Conservation (phyloP, 331 rosid species). For the Cydonia oblonga region DNA sequence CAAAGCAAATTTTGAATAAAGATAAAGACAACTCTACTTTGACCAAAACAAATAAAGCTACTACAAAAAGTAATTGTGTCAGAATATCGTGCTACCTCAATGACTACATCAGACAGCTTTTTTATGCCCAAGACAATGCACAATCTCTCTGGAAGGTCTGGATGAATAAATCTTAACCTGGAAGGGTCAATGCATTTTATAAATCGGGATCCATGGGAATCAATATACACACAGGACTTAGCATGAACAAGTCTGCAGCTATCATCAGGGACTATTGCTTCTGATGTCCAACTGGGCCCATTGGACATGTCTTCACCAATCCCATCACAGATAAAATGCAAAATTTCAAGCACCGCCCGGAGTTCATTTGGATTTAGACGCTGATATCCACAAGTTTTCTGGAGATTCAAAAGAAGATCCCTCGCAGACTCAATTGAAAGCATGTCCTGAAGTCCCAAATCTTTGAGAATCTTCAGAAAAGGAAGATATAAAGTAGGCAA, state of each 20-base stretch:
- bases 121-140: constrained; percentile 59
- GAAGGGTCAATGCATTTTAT: constrained; percentile 74
- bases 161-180: constrained; percentile 78
- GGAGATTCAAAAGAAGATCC: constrained; percentile 76
- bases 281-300: constrained; percentile 45
- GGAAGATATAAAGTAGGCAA: constrained; percentile 81
- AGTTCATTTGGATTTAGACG: constrained; percentile 94
- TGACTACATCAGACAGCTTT: constrained; percentile 71
- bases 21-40: constrained; percentile 3
- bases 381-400: constrained; percentile 83
- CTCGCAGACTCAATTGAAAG: constrained; percentile 71
- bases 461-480: constrained; percentile 70
- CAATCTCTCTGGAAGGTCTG: constrained; percentile 78
- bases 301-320: constrained; percentile 29
- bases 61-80: neutral
- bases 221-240: constrained; percentile 66
- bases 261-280: constrained; percentile 84
- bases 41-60: neutral
- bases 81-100: constrained; percentile 54
- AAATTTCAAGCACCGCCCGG: constrained; percentile 86
- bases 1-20: constrained; percentile 24
- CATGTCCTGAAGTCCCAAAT: constrained; percentile 78
- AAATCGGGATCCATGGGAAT: constrained; percentile 77
- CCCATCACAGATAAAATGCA: constrained; percentile 69
- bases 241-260: constrained; percentile 94